Evolutionary conservation across 1,284 basidiomycete genomes (phyloP), one percentile per base, ranked within the genome.

Genomic region (Tetrapyrgos nigripes): DNA sequence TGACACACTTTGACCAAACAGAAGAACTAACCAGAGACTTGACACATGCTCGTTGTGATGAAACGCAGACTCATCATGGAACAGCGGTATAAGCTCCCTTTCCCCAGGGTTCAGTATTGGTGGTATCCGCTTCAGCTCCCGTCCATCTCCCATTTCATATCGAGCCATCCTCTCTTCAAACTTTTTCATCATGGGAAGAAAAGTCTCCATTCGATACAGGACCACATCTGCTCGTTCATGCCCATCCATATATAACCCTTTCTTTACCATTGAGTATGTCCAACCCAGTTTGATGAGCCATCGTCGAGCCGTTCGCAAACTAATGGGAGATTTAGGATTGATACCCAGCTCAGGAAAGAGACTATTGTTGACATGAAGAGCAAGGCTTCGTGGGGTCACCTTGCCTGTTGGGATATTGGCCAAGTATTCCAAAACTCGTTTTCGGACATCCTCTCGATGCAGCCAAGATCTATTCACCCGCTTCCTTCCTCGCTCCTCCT

Each of bases 221-320:
- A 75, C 64, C 37, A 74, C 67, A 62, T 75, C 69, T 1, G 69
- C 64, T 2, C 67, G 61, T 23, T 75, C 68, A 58, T 75, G 74
- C 0, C 76, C 73, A 68, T 77, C 72, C 62, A 62, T 71, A 62
- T 73, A 76, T 11, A 74, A 48, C 3, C 62, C 68, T 48, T 75
- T 75, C 53, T 68, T 65, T 59, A 70, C 64, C 44, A 57, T 55
- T 3, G 58, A 68, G 47, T 66, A 51, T 5, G 28, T 31, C 28
- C 66, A 68, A 14, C 67, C 68, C 48, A 64, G 60, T 4, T 40
- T 50, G 14, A 31, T 50, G 43, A 70, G 60, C 53, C 60, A 64
- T 10, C 48, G 35, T 23, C 59, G 52, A 17, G 65, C 64, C 17
- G 65, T 70, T 9, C 33, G 26, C n/a, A 66, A 31, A n/a, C 58